Evolutionary conservation across 2,329 filamentous ascomycete species (phyloP).

Genomic region (Ceratocystis cubensis): DNA sequence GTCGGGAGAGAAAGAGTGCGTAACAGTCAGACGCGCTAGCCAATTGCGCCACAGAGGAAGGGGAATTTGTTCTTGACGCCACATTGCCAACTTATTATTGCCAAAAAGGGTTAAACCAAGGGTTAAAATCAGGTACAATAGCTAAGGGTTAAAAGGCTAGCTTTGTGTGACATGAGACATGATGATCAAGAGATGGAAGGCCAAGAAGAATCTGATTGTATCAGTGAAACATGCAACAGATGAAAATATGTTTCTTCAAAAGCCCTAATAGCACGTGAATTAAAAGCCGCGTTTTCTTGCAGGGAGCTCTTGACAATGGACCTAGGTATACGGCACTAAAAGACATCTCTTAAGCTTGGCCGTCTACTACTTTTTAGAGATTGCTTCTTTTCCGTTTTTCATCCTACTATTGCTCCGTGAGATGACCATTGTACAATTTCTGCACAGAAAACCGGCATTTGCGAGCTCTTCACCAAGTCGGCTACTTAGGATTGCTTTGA

Average conservation of each 20-base stretch:
- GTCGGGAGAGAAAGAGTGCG: too few species aligned
- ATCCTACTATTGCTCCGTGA: neutral
- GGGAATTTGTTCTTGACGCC: neutral
- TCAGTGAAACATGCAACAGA: too few species aligned
- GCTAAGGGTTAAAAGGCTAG: neutral
- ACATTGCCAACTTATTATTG: neutral
- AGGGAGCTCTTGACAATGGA: too few species aligned
- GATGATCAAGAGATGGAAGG: neutral
- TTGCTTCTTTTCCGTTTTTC: neutral
- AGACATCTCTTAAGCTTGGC: too few species aligned
- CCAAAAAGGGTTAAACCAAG: neutral
- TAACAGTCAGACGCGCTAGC: slow-evolving; percentile 50
- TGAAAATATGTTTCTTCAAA: too few species aligned
- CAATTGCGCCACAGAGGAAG: slow-evolving; percentile 35
- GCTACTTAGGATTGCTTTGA: neutral
- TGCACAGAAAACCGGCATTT: neutral
- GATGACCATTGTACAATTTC: too few species aligned
- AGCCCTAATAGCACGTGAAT: too few species aligned
- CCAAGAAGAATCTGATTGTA: too few species aligned
- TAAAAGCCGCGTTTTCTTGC: too few species aligned
- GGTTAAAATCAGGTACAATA: neutral
- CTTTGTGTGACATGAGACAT: neutral
- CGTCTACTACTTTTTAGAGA: neutral
- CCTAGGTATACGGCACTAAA: too few species aligned
- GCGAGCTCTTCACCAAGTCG: neutral